phyloP scores from a whole-genome alignment of 768 basidiomycete species.

The Lenzites betulinus region DNA sequence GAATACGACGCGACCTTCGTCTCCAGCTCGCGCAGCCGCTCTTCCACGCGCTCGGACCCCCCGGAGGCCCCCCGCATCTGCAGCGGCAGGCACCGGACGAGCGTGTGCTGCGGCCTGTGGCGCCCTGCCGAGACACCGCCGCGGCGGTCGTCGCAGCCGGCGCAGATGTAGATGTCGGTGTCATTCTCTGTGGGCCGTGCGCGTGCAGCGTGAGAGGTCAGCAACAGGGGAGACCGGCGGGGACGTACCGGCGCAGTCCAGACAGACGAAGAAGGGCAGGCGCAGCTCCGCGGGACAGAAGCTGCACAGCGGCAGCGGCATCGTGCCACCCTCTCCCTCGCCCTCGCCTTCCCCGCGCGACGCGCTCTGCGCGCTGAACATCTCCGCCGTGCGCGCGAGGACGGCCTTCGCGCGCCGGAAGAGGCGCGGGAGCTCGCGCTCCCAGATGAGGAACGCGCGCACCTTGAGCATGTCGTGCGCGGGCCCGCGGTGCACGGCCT shows the following conservation, averaged over 20 bases:
- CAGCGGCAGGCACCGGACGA: background rate
- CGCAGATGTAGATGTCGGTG: background rate
- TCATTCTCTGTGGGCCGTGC: background rate
- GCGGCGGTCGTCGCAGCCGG: background rate
- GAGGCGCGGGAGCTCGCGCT: background rate
- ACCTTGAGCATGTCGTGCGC: conserved; percentile 7
- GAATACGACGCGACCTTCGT: background rate
- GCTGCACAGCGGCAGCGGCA: background rate
- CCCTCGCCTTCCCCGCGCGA: too few species aligned
- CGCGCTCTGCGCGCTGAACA: background rate
- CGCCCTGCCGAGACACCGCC: background rate
- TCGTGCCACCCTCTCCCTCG: too few species aligned
- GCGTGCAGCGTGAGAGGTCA: too few species aligned
- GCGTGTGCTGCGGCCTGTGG: background rate
- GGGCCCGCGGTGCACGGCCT: background rate
- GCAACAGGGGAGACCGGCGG: too few species aligned
- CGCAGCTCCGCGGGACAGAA: background rate
- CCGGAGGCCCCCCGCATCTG: background rate
- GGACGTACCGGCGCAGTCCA: background rate
- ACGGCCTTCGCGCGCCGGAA: background rate
- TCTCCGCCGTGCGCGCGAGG: background rate
- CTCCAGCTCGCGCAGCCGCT: conserved; percentile 1
- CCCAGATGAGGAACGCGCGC: background rate
- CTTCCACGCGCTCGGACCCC: background rate
- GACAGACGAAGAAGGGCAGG: background rate